These are phyloP conservation scores for Apiotrichum mycotoxinovorans DNA, from an alignment of 1,284 basidiomycete genomes.

Conservation along the genomic window DNA sequence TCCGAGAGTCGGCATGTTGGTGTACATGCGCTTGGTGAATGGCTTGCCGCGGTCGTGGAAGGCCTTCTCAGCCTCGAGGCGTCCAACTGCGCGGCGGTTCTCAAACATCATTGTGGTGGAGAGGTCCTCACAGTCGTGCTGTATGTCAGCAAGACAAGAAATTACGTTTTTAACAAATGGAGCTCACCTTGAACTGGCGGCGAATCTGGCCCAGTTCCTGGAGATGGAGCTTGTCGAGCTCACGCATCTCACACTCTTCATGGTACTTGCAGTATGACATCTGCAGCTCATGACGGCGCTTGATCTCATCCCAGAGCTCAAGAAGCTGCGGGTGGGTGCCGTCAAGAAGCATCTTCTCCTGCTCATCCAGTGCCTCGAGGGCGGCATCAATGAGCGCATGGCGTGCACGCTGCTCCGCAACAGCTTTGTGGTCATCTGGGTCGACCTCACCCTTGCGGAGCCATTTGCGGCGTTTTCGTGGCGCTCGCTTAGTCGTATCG, in stretches of 20 bases:
- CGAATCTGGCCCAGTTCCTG: conserved; percentile 13
- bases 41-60: conserved; percentile 22
- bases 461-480: conserved; percentile 40
- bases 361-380: conserved; percentile 31
- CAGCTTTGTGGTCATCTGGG: conserved; percentile 42
- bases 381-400: conserved; percentile 26
- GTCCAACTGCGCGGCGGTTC: conserved; percentile 22
- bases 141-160: conserved; percentile 4
- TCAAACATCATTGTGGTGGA: conserved; percentile 21
- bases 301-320: conserved; percentile 32
- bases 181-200: conserved; percentile 26
- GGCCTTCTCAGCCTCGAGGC: conserved; percentile 25
- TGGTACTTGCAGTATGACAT: conserved; percentile 19
- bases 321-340: conserved; percentile 29
- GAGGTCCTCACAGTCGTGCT: conserved; percentile 26
- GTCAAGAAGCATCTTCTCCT: conserved; percentile 26
- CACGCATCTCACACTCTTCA: conserved; percentile 14
- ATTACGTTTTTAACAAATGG: too few species aligned
- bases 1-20: conserved; percentile 26
- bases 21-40: conserved; percentile 20
- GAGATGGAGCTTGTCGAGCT: conserved; percentile 13
- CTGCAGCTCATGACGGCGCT: conserved; percentile 20
- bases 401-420: conserved; percentile 34
- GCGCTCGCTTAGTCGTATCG: conserved; percentile 21
- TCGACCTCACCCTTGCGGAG: conserved; percentile 47